Evolutionary conservation across 345 rosid species (phyloP).

Genomic region (Ailanthus altissimus): DNA sequence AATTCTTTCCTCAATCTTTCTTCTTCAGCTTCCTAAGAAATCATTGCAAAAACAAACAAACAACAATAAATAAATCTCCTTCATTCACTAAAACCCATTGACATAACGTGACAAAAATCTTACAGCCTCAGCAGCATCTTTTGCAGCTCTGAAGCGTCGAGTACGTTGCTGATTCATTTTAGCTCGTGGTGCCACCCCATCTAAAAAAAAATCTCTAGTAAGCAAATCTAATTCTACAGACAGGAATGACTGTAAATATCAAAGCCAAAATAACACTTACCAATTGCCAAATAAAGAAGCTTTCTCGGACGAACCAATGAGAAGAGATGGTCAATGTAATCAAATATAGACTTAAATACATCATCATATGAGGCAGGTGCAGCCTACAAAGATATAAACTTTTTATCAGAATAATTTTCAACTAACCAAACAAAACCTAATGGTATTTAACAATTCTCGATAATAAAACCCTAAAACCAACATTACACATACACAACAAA

Average conservation of each 20-base stretch:
- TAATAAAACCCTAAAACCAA: not conserved
- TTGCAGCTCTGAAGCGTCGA: conserved; percentile 95
- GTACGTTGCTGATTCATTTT: conserved; percentile 99
- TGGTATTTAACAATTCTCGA: not conserved
- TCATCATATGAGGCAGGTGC: conserved; percentile 91
- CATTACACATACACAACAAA: not conserved
- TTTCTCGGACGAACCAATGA: conserved; percentile 93
- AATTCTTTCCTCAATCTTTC: conserved; percentile 80
- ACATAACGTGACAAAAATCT: conserved; percentile 28
- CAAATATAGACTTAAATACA: conserved; percentile 83
- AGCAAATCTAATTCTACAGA: conserved; percentile 11
- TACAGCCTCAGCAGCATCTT: conserved; percentile 95
- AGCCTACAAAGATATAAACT: conserved; percentile 53
- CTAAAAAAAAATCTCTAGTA: conserved; percentile 41
- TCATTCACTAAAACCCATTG: not conserved
- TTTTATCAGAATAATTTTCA: not conserved
- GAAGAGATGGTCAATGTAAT: conserved; percentile 88
- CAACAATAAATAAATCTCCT: conserved; percentile 3
- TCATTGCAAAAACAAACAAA: conserved; percentile 14
- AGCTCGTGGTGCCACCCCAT: conserved; percentile 99
- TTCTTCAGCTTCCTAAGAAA: conserved; percentile 84
- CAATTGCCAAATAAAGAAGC: conserved; percentile 93
- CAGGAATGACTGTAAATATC: not conserved
- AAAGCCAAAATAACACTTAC: conserved; percentile 43
- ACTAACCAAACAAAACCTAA: not conserved